Percentiles rank a stretch among this genome's conserved stretches.
These are phyloP conservation scores for Gentiana dahurica DNA, from an alignment of 257 asterid species.

Conservation along the genomic window DNA sequence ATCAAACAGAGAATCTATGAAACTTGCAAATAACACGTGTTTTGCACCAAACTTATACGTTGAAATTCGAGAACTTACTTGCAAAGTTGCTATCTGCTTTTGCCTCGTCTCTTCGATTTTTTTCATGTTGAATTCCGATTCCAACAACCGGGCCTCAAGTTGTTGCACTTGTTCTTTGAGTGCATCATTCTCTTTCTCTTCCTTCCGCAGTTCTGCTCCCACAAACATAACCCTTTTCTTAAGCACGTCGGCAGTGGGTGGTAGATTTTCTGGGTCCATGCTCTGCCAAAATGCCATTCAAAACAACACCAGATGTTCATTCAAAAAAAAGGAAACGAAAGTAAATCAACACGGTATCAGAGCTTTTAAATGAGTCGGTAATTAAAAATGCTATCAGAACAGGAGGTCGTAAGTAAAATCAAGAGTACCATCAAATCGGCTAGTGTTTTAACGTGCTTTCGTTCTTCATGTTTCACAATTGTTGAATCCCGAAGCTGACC, in stretches of 20 bases:
- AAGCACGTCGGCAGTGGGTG: slow-evolving; percentile 61
- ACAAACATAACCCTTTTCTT: slow-evolving; percentile 43
- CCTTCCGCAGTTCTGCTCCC: slow-evolving; percentile 39
- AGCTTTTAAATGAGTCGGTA: too few relatives aligned
- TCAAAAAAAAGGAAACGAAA: too few relatives aligned
- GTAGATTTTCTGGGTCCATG: slow-evolving; percentile 30
- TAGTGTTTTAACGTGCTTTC: slow-evolving; percentile 29
- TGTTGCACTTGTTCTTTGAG: slow-evolving; percentile 59
- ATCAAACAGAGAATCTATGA: too few relatives aligned
- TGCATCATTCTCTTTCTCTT: slow-evolving; percentile 67
- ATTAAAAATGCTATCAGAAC: too few relatives aligned
- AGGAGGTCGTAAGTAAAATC: slow-evolving; percentile 1
- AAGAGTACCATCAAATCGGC: slow-evolving; percentile 56
- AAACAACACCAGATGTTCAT: not conserved
- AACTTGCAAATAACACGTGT: too few relatives aligned
- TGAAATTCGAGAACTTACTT: slow-evolving; percentile 36
- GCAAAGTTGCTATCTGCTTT: slow-evolving; percentile 72
- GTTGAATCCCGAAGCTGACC: slow-evolving; percentile 28
- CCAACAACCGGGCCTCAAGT: slow-evolving; percentile 51
- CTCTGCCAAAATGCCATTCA: slow-evolving; percentile 36
- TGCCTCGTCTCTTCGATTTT: slow-evolving; percentile 92
- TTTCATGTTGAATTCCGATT: slow-evolving; percentile 71
- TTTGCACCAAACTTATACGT: not conserved
- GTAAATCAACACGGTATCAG: too few relatives aligned
- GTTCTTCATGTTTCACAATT: slow-evolving; percentile 18